Percentiles rank a stretch among this genome's conserved stretches.
These are phyloP conservation scores for Nigrograna mackinnonii DNA, from an alignment of 2,329 filamentous ascomycete genomes.

Conservation along the genomic window DNA sequence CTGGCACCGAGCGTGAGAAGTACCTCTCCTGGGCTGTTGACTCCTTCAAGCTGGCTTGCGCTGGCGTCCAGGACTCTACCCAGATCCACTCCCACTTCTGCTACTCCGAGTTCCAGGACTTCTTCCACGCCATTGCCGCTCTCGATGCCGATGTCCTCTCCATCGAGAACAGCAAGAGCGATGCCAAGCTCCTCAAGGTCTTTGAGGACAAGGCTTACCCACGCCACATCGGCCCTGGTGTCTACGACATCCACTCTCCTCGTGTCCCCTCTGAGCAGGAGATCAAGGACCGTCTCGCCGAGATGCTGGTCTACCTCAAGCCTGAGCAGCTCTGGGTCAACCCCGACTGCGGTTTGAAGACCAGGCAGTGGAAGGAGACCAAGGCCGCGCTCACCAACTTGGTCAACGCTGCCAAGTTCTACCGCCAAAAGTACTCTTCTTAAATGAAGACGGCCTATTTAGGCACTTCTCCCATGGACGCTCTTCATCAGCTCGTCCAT, in stretches of 20 bases:
- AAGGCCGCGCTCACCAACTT: constrained; percentile 95
- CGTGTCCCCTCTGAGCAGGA: constrained; percentile 96
- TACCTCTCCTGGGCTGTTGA: constrained; percentile 98
- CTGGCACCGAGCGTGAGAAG: constrained; percentile 91
- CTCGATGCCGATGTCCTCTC: constrained; percentile 97
- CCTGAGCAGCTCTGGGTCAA: constrained; percentile 99
- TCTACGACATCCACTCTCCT: constrained; percentile 99
- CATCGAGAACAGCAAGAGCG: constrained; percentile 99
- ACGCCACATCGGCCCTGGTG: constrained; percentile 97
- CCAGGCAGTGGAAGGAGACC: constrained; percentile 97
- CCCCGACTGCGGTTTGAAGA: constrained; percentile 99
- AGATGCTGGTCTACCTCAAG: constrained; percentile 96
- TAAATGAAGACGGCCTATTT: constrained; percentile 31
- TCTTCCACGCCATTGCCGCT: constrained; percentile 99
- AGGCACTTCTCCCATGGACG: constrained; percentile 20
- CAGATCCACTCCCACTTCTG: constrained; percentile 99
- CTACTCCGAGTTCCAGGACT: constrained; percentile 99
- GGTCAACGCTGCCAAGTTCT: constrained; percentile 97
- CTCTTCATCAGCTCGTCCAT: constrained; percentile 36
- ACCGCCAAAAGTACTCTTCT: constrained; percentile 85
- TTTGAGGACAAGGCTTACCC: constrained; percentile 98
- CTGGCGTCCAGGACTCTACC: constrained; percentile 90
- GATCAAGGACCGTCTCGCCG: constrained; percentile 95
- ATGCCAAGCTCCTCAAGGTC: constrained; percentile 98
- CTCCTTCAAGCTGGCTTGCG: constrained; percentile 94